These are phyloP conservation scores for Ostreobium quekettii DNA, from an alignment of 139 green algal genomes.

Conservation along the genomic window DNA sequence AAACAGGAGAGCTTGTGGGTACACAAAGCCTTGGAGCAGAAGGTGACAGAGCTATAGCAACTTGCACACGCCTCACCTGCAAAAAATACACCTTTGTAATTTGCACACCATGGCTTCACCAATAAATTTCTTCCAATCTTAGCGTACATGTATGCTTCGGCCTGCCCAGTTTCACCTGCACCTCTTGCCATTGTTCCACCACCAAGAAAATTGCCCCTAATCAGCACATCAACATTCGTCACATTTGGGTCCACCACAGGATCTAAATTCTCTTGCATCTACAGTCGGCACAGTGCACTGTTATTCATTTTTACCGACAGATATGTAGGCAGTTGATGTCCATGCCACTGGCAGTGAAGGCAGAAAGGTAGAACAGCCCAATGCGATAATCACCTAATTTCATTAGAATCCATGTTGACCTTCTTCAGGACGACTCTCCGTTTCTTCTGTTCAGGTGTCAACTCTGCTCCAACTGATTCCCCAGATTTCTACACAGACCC, in stretches of 20 bases:
- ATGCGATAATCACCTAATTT: constrained; percentile 47
- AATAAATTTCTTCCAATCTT: constrained; percentile 29
- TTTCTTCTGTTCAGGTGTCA: constrained; percentile 75
- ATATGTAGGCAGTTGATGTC: too few species aligned
- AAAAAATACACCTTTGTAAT: constrained; percentile 23
- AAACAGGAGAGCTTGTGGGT: too few species aligned
- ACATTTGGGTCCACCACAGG: too few species aligned
- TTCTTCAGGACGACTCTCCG: constrained; percentile 81
- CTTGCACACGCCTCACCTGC: constrained; percentile 7
- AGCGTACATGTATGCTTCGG: constrained; percentile 79
- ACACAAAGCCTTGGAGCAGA: too few species aligned
- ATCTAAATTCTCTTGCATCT: too few species aligned
- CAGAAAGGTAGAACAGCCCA: too few species aligned
- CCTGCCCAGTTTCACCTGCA: constrained; percentile 62
- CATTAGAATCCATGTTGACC: constrained; percentile 66
- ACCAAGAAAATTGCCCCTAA: constrained; percentile 61
- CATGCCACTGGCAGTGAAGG: too few species aligned
- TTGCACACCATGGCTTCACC: constrained; percentile 17
- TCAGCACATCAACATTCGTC: too few species aligned
- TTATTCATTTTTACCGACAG: too few species aligned
- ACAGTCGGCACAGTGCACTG: too few species aligned
- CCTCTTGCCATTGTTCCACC: constrained; percentile 78
- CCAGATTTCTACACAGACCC: too few species aligned
- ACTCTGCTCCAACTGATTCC: constrained; percentile 44
- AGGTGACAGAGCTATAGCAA: too few species aligned